Evolutionary conservation across 1,139 yeast genomes (phyloP), one percentile per base, ranked within the genome.

Genomic region (Diutina neorugosa): DNA sequence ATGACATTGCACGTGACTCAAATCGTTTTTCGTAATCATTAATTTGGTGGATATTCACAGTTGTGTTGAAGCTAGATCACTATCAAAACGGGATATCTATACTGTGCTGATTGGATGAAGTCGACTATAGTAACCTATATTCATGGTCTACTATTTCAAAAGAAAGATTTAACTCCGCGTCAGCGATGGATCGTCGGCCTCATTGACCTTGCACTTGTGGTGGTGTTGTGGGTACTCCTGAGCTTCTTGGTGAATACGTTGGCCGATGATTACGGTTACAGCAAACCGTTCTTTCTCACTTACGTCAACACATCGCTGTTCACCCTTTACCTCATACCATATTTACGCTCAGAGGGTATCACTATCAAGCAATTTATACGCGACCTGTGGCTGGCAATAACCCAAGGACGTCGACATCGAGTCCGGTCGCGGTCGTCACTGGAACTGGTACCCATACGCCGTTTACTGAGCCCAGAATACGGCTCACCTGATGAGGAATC

Each of bases 281-380:
- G 90, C 52, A 93, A 93, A 67, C 98, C 98, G n/a, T 91, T 89
- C 63, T 80, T 91, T 59, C 86, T 93, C 60, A 93, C 98, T 1
- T 93, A 91, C 69, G 67, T 91, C 58, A 93, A 91, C 68, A 91
- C 98, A 0, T 84, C 91, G 6, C 80, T 94, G 23, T 93, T 93
- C 64, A 73, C 81, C 12, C 72, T 93, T 53, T 93, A 91, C 64
- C 71, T 93, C 53, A 65, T 85, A 31, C 95, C 96, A 1, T 81
- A 81, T 58, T 63, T 77, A 57, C 62, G 63, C 57, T 59, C 58
- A 55, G 61, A 63, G 53, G 52, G 53, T 27, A 52, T 57, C 41
- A 44, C 56, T 14, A 52, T 67, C 20, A 42, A 53, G 3, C 62
- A 65, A 54, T 71, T 74, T 55, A 44, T 65, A 59, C 37, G 11